These are phyloP conservation scores for Carex myosuroides DNA, from an alignment of 176 grass and related monocot species.

Conservation along the genomic window DNA sequence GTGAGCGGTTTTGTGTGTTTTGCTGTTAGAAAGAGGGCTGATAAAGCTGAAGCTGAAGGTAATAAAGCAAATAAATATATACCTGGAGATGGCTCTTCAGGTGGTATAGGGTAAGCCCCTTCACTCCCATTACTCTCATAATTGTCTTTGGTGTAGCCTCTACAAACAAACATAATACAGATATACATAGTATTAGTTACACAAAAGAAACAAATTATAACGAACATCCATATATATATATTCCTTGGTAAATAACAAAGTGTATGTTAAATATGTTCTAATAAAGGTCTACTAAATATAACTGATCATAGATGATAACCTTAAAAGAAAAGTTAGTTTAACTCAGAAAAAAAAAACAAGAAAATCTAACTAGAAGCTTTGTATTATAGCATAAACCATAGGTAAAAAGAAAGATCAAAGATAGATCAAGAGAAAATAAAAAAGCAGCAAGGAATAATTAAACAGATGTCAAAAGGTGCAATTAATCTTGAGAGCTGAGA, in stretches of 20 bases:
- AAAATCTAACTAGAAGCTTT: background rate
- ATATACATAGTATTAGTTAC: background rate
- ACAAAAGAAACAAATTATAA: background rate
- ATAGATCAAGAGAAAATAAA: background rate
- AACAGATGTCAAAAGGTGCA: background rate
- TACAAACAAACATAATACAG: constrained; percentile 10
- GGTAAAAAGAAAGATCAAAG: background rate
- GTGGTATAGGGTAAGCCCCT: constrained; percentile 92
- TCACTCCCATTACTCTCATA: constrained; percentile 99
- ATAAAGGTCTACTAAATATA: background rate
- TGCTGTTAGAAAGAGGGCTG: background rate
- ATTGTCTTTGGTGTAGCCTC: constrained; percentile 98
- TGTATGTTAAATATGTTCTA: background rate
- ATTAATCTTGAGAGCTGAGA: background rate
- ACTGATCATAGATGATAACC: constrained; percentile 3
- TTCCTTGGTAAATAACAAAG: background rate
- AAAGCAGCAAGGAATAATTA: background rate
- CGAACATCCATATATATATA: background rate
- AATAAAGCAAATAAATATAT: background rate
- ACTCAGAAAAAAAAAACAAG: background rate
- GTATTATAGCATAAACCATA: constrained; percentile 10
- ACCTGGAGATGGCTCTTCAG: constrained; percentile 99
- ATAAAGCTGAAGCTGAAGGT: background rate
- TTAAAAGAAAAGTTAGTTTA: background rate
- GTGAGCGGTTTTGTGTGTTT: background rate